Evolutionary conservation across 768 basidiomycete genomes (phyloP), one percentile per base, ranked within the genome.

Genomic region (Tulasnella sp.): DNA sequence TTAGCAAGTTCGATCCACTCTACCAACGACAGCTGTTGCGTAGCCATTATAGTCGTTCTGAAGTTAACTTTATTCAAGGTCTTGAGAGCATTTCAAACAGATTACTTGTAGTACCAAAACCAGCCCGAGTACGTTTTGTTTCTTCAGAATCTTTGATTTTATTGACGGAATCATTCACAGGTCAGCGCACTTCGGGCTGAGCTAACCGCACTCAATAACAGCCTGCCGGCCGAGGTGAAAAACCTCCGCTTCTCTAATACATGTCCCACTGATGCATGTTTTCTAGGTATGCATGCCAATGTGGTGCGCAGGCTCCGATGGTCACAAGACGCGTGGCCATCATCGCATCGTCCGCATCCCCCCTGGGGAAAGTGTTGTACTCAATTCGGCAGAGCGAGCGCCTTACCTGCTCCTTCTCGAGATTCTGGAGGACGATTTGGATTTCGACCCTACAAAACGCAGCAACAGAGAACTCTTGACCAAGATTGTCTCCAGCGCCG

Each of bases 321-420:
- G 68, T 67, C 57, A 63, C 69, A 19, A 67, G 37, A 73, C 77
- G 5, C 73, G 79, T 64, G 80, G 86, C 4, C 94, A 98, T 67
- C 92, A 97, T 67, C 84, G 90, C 40, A 89, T 99, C 50, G 92
- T 98, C 49, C 83, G 96, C 62, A 94, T 99, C 65, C 93, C 94
- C 9, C 94, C 96, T 2, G 90, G 93, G 12, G 96, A 99, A 72
- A 86, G 89, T 57, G 96, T 98, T 42, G 96, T 98, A 8, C 77
- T 99, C 25, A 99, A 99, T 67, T 98, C 94, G 17, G 96, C 96
- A 2, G 93, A 99, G 69, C 79, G 87, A 34, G 92, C 91, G 0
- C 96, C 96, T 4, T 99, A 88, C 67, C 75, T 99, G 17, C 77
- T 99, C 21, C 76, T 93, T 60, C 79, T 98, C 58, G 96, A 99